Base-by-base conservation (phyloP, 2,329 filamentous ascomycete genomes). In the Cladorrhinum sp. region DNA sequence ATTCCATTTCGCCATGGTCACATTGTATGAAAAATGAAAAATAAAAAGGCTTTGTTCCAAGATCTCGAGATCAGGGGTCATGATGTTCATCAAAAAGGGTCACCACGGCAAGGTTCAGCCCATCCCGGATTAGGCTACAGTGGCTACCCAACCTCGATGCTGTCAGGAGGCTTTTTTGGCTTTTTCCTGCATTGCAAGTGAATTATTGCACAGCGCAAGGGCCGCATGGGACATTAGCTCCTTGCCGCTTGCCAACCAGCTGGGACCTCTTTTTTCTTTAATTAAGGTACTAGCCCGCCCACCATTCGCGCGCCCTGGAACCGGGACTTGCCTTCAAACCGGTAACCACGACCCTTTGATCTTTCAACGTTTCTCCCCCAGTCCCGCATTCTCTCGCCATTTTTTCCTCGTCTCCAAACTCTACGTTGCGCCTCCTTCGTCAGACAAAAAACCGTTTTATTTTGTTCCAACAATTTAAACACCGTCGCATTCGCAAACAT, bases 401-500 rank as follows among this genome's bases (percentile, higher is more conserved):
- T 42, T 46, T 55, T 23, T 46, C 20, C 33, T 7, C n/a, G 2
- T 51, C 21, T 26, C 8, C 20, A 24, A 51, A 51, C 23, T 26
- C 21, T 28, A n/a, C 23, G 24, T 51, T 51, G 21, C 49, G 49
- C 21, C 21, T 51, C 49, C 8, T 28, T 28, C 21, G 21, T 51
- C 49, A 51, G 21, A 49, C 46, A 20, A 21, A 49, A 49, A 26
- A 51, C 49, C 16, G 49, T 51, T 51, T 57, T 60, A 52, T 53
- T 60, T 16, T 18, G n/a, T 14, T 20, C 36, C 26, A 18, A 54
- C 55, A 52, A 23, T 33, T 55, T 39, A 49, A 39, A 55, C 46
- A 49, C 58, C 55, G 48, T 33, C 46, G 39, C 55, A 10, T 28
- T 56, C 30, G 21, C 39, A 53, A 62, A 50, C 28, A 69, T 73